Evolutionary conservation across 352 stramenopile genomes (phyloP).

Genomic region (Globisporangium cylindrosporum): DNA sequence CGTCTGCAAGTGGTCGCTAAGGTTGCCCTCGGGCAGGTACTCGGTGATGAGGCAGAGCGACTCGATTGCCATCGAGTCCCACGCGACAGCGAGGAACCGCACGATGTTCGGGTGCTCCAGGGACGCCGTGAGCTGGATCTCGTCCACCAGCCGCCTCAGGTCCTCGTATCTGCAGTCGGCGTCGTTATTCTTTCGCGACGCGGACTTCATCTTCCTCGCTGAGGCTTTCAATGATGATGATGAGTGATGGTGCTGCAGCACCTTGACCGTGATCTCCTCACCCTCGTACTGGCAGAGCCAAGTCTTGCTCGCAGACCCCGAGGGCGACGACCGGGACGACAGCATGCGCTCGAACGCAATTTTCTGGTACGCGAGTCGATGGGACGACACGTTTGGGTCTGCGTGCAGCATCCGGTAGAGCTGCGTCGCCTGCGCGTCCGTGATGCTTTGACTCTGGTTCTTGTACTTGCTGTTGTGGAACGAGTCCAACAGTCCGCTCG

Average conservation of each 20-base stretch:
- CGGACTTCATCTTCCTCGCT: too few relatives aligned
- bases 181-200: too few relatives aligned
- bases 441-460: neutral
- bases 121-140: constrained; percentile 35
- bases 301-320: constrained; percentile 11
- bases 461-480: neutral
- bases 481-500: neutral
- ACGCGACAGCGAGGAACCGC: constrained; percentile 53
- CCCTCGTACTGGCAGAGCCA: constrained; percentile 41
- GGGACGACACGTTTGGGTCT: constrained; percentile 25
- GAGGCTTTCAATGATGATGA: too few relatives aligned
- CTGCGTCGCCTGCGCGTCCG: constrained; percentile 21
- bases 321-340: constrained; percentile 12
- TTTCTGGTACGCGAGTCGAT: constrained; percentile 35
- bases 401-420: constrained; percentile 28
- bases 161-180: constrained; percentile 27
- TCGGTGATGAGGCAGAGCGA: constrained; percentile 26
- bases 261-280: constrained; percentile 37
- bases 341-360: constrained; percentile 34
- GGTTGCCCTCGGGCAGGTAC: constrained; percentile 24
- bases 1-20: constrained; percentile 20
- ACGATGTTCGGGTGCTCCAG: constrained; percentile 52
- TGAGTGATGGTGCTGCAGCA: constrained; percentile 17
- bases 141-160: constrained; percentile 35
- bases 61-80: constrained; percentile 21